Evolutionary conservation across 1,284 basidiomycete genomes (phyloP), one percentile per base, ranked within the genome.

Genomic region (Cerioporus squamosus): DNA sequence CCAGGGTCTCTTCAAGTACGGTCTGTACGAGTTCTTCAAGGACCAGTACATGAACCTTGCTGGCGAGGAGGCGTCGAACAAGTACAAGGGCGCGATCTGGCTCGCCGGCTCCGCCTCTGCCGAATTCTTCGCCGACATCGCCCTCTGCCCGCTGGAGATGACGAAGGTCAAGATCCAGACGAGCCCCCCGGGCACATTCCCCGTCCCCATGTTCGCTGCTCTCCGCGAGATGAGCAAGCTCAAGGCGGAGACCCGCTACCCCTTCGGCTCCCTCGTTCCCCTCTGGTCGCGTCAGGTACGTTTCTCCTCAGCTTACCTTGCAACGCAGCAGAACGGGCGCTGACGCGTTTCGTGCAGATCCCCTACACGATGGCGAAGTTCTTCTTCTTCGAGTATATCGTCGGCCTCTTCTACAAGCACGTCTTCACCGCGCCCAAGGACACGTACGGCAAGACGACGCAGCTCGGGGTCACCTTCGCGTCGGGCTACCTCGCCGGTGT

Each of bases 1-100:
- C 67, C 97, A 98, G 79, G 97, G 95, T 72, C 87, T 95, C 81
- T 93, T 95, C 87, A 98, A 98, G 80, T 97, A 94, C 76, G 94
- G 94, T 79, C 91, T 94, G 74, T 97, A 97, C 77, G 95, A 97
- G 79, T 77, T 92, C 73, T 98, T 96, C 90, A 98, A 98, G 84
- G 94, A 97, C 76, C 68, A 78, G 63, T 93, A 95, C 81, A 90
- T 90, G 79, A 94, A 95, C 80, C 68, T 86, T 59, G 87, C 93
- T 59, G 94, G 94, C 65, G 81, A 95, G 70, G 95, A 98, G 76
- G 78, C 81, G n/a, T 81, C 94, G 17, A 76, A 84, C 56, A 86
- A 91, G 70, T 94, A 98, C 88, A 94, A 98, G 78, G 91, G 93
- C 67, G 84, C 85, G 59, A 95, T 99, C 79, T 98, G 97, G 91